A percentile compares a stretch with the other conserved stretches of the same genome.
phyloP scores from a whole-genome alignment of 176 grass and related monocot genomes.

The Oryza rufipogon region DNA sequence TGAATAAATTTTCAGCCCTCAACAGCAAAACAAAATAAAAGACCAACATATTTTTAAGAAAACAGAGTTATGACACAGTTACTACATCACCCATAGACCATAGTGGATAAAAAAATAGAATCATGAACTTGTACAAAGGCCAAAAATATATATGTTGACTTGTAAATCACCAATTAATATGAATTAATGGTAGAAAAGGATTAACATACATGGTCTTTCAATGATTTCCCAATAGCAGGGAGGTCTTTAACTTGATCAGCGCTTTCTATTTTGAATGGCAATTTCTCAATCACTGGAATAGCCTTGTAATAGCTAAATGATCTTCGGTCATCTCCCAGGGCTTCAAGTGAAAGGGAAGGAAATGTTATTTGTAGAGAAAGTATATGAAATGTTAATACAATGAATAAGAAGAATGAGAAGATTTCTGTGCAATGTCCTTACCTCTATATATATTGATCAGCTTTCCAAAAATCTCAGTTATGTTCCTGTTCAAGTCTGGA shows the following conservation, averaged over 20 bases:
- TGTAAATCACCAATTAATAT: conserved; percentile 18
- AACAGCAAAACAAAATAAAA: neutral
- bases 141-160: neutral
- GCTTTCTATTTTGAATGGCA: conserved; percentile 88
- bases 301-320: conserved; percentile 99
- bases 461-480: conserved; percentile 90
- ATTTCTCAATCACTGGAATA: conserved; percentile 88
- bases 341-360: conserved; percentile 46
- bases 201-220: conserved; percentile 78
- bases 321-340: conserved; percentile 90
- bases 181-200: neutral
- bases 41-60: neutral
- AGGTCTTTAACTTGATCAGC: conserved; percentile 80
- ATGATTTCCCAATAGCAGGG: conserved; percentile 89
- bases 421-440: conserved; percentile 29
- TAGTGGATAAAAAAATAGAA: neutral
- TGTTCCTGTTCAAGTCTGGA: conserved; percentile 80
- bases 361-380: neutral
- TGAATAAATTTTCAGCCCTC: neutral
- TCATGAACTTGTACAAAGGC: neutral
- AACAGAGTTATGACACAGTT: neutral
- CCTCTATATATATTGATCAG: conserved; percentile 93
- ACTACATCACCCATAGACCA: neutral
- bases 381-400: conserved; percentile 24
- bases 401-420: neutral